phyloP scores from a whole-genome alignment of 352 stramenopile genomes.

The Pythium angustatum region DNA sequence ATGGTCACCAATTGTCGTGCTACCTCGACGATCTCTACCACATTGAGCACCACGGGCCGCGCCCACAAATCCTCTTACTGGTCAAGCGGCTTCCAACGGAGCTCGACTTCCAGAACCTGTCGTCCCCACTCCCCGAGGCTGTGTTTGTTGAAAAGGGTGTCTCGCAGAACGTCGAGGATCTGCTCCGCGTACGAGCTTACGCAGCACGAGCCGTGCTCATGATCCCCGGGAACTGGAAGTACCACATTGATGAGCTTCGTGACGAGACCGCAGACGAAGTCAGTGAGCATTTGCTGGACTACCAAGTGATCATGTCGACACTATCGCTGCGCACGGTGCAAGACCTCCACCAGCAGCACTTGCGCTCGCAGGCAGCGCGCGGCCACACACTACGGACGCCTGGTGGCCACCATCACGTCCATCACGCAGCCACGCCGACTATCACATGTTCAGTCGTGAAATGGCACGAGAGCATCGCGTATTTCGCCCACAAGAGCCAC shows the following conservation, averaged over 20 bases:
- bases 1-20: constrained; percentile 40
- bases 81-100: constrained; percentile 43
- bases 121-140: constrained; percentile 34
- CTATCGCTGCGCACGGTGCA: constrained; percentile 47
- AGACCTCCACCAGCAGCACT: constrained; percentile 40
- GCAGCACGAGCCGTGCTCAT: constrained; percentile 49
- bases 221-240: constrained; percentile 49
- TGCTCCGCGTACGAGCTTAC: constrained; percentile 48
- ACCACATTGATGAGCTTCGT: constrained; percentile 40
- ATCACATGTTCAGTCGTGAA: constrained; percentile 52
- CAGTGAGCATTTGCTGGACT: constrained; percentile 53
- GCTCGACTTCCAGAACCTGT: constrained; percentile 36
- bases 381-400: constrained; percentile 2
- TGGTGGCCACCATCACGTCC: constrained; percentile 3
- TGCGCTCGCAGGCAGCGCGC: constrained; percentile 6
- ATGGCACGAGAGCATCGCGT: constrained; percentile 54
- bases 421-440: constrained; percentile 17
- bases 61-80: constrained; percentile 37
- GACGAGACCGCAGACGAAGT: constrained; percentile 40
- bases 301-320: constrained; percentile 70
- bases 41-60: constrained; percentile 23
- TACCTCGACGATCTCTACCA: constrained; percentile 47
- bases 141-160: constrained; percentile 49
- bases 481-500: constrained; percentile 56
- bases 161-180: constrained; percentile 53